Conservation (phyloP, 106 monocot genomes). For the Triglochin maritima region DNA sequence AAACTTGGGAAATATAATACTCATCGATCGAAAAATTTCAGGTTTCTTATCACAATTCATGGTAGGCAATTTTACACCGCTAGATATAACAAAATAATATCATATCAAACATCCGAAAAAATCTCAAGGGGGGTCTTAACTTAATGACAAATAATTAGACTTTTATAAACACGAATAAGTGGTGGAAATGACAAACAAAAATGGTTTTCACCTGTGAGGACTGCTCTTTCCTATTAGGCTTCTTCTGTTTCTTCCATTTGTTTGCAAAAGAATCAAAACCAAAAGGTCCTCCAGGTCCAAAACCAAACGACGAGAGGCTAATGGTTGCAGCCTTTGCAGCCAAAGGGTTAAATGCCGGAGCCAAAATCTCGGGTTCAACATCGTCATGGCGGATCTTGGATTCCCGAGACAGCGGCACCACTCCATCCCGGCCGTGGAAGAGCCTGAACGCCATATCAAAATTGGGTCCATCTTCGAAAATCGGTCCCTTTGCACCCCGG, state of each 20-base stretch:
- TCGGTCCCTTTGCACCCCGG: constrained; percentile 64
- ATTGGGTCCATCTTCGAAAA: constrained; percentile 87
- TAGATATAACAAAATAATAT: too few species aligned
- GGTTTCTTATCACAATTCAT: too few species aligned
- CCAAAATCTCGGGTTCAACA: constrained; percentile 12
- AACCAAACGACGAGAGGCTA: constrained; percentile 74
- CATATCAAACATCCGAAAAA: too few species aligned
- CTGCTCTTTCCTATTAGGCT: constrained; percentile 27
- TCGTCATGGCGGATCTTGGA: constrained; percentile 18
- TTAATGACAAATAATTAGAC: too few species aligned
- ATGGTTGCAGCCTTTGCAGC: constrained; percentile 86
- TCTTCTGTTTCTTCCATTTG: constrained; percentile 55
- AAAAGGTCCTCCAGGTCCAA: constrained; percentile 54
- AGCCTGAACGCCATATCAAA: constrained; percentile 80
- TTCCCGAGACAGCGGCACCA: constrained; percentile 57
- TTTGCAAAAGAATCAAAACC: constrained; percentile 70
- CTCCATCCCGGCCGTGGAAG: constrained; percentile 79
- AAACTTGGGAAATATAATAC: too few species aligned
- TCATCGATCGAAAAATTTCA: too few species aligned
- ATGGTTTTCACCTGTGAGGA: constrained; percentile 23
- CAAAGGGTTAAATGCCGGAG: constrained; percentile 56
- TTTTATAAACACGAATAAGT: too few species aligned
- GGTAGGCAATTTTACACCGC: too few species aligned
- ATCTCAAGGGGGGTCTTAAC: too few species aligned
- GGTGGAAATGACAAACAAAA: too few species aligned